phyloP scores from a whole-genome alignment of 306 rosid species.

The Sindora glabra region DNA sequence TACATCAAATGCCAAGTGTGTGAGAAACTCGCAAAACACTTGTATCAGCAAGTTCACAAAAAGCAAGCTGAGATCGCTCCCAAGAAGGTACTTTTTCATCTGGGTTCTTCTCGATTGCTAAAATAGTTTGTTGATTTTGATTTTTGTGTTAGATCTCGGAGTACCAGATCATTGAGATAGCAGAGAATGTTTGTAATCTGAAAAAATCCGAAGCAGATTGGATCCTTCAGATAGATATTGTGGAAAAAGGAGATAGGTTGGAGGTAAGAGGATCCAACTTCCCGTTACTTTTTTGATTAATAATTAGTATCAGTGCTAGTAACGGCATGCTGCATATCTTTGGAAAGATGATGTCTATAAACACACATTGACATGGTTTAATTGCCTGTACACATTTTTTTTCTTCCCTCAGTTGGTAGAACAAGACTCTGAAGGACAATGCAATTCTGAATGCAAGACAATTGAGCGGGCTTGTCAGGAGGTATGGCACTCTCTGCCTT shows the following conservation, averaged over 20 bases:
- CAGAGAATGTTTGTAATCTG: slow-evolving; percentile 89
- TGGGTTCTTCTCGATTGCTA: slow-evolving; percentile 3
- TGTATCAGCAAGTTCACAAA: slow-evolving; percentile 60
- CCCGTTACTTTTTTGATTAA: neutral
- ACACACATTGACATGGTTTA: neutral
- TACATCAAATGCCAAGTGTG: slow-evolving; percentile 88
- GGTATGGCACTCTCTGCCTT: slow-evolving; percentile 27
- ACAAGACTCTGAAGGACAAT: slow-evolving; percentile 92
- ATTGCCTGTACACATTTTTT: neutral
- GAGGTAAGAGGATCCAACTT: slow-evolving; percentile 42
- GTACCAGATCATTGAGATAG: slow-evolving; percentile 79
- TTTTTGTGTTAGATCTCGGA: slow-evolving; percentile 85
- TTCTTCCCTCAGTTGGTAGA: slow-evolving; percentile 59
- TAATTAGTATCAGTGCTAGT: too few relatives aligned
- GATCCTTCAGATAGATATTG: slow-evolving; percentile 78
- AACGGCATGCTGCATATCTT: neutral
- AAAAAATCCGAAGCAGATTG: slow-evolving; percentile 93
- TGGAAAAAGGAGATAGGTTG: slow-evolving; percentile 64
- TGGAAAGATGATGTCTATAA: neutral
- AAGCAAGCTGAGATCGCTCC: slow-evolving; percentile 71
- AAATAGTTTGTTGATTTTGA: slow-evolving; percentile 11
- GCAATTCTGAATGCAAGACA: slow-evolving; percentile 96
- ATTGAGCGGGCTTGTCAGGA: slow-evolving; percentile 89
- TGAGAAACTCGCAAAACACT: slow-evolving; percentile 70
- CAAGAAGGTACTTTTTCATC: slow-evolving; percentile 54